Percentiles rank a stretch among this genome's conserved stretches.
Evolutionary conservation across 768 basidiomycete species (phyloP).

Genomic region (Suillus subaureus): DNA sequence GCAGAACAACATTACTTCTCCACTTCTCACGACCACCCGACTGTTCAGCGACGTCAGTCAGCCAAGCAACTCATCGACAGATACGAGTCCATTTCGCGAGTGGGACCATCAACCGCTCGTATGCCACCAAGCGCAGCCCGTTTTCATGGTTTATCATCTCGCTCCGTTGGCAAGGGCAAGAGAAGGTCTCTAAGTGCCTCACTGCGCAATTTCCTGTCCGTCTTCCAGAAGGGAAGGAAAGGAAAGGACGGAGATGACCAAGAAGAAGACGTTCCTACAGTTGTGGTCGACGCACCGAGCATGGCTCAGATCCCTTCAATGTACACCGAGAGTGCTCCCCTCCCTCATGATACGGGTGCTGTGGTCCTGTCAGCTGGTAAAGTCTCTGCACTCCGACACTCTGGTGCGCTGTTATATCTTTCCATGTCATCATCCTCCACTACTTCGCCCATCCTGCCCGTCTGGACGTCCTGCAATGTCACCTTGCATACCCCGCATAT

Average conservation of each 20-base stretch:
- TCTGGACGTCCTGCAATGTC: conserved; percentile 53
- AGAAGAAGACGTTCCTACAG: conserved; percentile 23
- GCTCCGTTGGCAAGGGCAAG: conserved; percentile 41
- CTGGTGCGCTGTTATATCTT: conserved; percentile 50
- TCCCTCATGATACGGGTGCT: conserved; percentile 2
- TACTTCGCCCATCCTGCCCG: conserved; percentile 32
- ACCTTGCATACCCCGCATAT: conserved; percentile 42
- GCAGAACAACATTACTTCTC: conserved; percentile 4
- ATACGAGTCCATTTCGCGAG: conserved; percentile 48
- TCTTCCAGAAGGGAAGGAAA: conserved; percentile 59
- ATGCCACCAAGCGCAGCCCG: conserved; percentile 16
- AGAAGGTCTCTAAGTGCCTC: conserved; percentile 60
- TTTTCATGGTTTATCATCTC: conserved; percentile 18
- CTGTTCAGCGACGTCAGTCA: conserved; percentile 36
- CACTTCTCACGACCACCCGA: conserved; percentile 3
- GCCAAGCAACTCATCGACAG: conserved; percentile 56
- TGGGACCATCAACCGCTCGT: conserved; percentile 6
- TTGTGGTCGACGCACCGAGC: conserved; percentile 10
- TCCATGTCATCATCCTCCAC: conserved; percentile 30
- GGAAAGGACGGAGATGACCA: conserved; percentile 29
- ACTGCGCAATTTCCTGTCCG: conserved; percentile 61
- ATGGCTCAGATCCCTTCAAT: conserved; percentile 6
- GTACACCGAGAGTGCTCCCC: neutral
- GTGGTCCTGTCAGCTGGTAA: neutral
- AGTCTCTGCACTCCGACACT: conserved; percentile 10